Conservation (phyloP, 305 asterid genomes). For the Plantago rigida region DNA sequence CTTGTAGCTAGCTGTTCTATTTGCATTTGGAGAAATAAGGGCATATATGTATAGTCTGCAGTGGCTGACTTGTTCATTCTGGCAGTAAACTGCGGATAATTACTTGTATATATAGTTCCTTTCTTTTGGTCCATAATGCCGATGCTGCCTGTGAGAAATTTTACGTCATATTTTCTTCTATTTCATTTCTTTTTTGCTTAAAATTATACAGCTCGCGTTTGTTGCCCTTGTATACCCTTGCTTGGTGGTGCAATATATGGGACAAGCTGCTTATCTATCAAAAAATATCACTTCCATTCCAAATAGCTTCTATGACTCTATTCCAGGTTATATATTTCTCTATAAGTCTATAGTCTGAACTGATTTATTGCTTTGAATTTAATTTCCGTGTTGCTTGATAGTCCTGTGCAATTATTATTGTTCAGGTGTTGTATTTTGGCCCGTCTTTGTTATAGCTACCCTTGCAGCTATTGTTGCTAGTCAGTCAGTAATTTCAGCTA, state of each 20-base stretch:
- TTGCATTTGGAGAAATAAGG: neutral
- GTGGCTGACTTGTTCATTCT: neutral
- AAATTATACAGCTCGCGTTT: constrained; percentile 69
- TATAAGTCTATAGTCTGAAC: neutral
- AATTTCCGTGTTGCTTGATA: constrained; percentile 5
- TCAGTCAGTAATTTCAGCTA: constrained; percentile 44
- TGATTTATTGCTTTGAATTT: constrained; percentile 1
- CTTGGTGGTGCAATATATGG: constrained; percentile 90
- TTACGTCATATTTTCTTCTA: constrained; percentile 2
- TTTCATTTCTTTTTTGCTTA: constrained; percentile 18
- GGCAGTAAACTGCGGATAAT: neutral
- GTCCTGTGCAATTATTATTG: constrained; percentile 7
- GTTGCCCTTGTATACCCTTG: constrained; percentile 69
- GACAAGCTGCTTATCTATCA: constrained; percentile 91
- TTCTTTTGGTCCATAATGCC: neutral
- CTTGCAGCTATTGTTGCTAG: constrained; percentile 50
- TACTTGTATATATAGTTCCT: constrained; percentile 9
- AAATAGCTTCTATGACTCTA: constrained; percentile 63
- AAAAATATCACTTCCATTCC: constrained; percentile 51
- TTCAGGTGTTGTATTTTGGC: constrained; percentile 63
- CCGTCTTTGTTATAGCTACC: constrained; percentile 42
- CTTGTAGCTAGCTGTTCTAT: neutral
- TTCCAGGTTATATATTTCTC: constrained; percentile 61
- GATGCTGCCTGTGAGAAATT: neutral
- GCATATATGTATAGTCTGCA: neutral